Evolutionary conservation across 345 rosid genomes (phyloP), one percentile per base, ranked within the genome.

Genomic region (Toxicodendron radicans): DNA sequence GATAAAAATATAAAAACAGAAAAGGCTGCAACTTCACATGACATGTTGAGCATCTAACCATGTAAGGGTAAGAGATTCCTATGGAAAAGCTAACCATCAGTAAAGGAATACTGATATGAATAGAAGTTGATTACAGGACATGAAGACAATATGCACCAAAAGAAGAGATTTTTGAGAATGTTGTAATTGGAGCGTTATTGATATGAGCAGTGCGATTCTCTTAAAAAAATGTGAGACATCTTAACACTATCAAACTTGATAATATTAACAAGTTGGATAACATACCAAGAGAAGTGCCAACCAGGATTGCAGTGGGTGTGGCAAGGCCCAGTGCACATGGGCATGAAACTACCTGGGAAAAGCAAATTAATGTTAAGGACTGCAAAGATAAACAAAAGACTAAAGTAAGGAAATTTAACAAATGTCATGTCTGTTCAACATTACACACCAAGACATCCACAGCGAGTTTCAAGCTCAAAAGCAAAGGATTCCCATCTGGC

Each of bases 291-390:
- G 94, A 95, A 56, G 98, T 95, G 88, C 99, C 99, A 64, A 95
- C 95, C 74, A 95, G 76, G 81, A 95, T 92, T 76, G 99, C 99
- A 4, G 99, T 92, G 58, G 99, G 99, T 62, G 99, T 91, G 74
- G 99, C 99, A 69, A 95, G 98, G 66, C 99, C 99, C 81, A 95
- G 84, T 58, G 98, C 99, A 79, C 97, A 90, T 30, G 99, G 99
- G 80, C 99, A 95, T 18, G 98, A 95, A 70, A 92, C 99, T 73
- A 92, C 98, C 99, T 95, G 92, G 71, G 71, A 59, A 69, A 72
- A 60, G 75, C 54, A 58, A 75, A 67, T 21, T 18, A 61, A 60
- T 21, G 70, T 68, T 20, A 66, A 56, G 33, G 58, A 57, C 68
- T 49, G 56, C 61, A 48, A 62, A 53, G 21, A 63, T 43, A 14